These are phyloP conservation scores for Xylariaceae sp. DNA, from an alignment of 2,329 filamentous ascomycete species.

Conservation along the genomic window DNA sequence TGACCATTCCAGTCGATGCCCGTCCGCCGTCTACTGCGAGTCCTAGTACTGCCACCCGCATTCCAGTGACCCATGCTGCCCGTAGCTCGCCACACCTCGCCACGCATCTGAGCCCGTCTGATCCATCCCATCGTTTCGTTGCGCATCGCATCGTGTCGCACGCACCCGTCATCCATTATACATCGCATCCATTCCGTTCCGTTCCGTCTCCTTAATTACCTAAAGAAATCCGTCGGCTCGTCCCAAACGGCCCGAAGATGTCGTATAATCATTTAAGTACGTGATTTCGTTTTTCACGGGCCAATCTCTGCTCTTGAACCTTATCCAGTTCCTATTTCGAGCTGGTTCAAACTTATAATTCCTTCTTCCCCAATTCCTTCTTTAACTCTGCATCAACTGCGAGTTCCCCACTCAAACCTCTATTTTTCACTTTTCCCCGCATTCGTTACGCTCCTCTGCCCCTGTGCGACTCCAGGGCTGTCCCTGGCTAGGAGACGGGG, in stretches of 20 bases:
- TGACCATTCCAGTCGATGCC: slow-evolving; percentile 16
- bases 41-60: background rate
- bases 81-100: slow-evolving; percentile 15
- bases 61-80: slow-evolving; percentile 9
- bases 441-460: background rate
- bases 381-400: background rate
- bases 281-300: slow-evolving; percentile 11
- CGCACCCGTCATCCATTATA: too few relatives aligned
- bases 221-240: background rate
- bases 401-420: background rate
- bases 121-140: background rate
- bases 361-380: background rate
- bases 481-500: background rate
- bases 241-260: slow-evolving; percentile 42
- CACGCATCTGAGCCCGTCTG: background rate
- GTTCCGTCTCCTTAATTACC: background rate
- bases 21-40: slow-evolving; percentile 11
- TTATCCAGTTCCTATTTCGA: background rate
- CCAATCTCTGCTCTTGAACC: slow-evolving; percentile 18
- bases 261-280: slow-evolving; percentile 69
- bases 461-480: background rate
- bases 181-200: slow-evolving; percentile 11
- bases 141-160: background rate
- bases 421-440: background rate
- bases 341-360: background rate